Conservation (phyloP, 2,329 filamentous ascomycete genomes). For the Xylariaceae sp. region DNA sequence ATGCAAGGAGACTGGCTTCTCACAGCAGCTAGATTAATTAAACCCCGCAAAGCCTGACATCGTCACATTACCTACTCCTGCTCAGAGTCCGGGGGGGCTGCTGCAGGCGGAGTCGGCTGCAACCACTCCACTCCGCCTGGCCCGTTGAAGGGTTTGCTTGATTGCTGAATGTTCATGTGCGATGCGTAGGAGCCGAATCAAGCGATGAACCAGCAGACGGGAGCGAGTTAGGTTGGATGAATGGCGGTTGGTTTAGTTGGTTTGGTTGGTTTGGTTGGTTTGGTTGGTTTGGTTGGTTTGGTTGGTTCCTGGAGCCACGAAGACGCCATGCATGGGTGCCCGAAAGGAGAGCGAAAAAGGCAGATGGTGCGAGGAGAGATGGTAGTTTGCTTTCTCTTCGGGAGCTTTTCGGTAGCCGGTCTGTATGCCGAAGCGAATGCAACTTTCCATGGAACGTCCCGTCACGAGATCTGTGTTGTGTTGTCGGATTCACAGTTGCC, state of each 20-base stretch:
- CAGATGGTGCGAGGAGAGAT: not conserved
- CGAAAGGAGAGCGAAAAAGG: constrained; percentile 1
- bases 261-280: no score
- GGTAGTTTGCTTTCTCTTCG: no score
- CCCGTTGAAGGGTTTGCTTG: constrained; percentile 10
- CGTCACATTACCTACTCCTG: constrained; percentile 7
- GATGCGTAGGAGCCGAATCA: constrained; percentile 2
- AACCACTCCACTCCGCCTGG: not conserved
- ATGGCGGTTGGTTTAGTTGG: not conserved
- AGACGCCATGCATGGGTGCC: constrained; percentile 19
- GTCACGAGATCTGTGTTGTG: constrained; percentile 15
- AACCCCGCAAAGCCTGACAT: constrained; percentile 13
- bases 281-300: not conserved
- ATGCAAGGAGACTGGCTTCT: constrained; percentile 18
- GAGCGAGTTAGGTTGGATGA: not conserved
- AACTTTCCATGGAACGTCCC: constrained; percentile 1
- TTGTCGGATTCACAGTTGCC: not conserved
- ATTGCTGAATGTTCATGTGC: constrained; percentile 2
- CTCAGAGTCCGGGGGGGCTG: constrained; percentile 5
- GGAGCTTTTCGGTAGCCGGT: not conserved
- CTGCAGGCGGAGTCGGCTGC: constrained; percentile 12
- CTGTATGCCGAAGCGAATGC: constrained; percentile 12
- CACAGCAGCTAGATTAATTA: constrained; percentile 8
- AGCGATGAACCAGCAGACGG: not conserved
- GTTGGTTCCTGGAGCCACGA: constrained; percentile 18